phyloP scores from a whole-genome alignment of 192 early-diverging fungal genomes.

The Geranomyces variabilis region DNA sequence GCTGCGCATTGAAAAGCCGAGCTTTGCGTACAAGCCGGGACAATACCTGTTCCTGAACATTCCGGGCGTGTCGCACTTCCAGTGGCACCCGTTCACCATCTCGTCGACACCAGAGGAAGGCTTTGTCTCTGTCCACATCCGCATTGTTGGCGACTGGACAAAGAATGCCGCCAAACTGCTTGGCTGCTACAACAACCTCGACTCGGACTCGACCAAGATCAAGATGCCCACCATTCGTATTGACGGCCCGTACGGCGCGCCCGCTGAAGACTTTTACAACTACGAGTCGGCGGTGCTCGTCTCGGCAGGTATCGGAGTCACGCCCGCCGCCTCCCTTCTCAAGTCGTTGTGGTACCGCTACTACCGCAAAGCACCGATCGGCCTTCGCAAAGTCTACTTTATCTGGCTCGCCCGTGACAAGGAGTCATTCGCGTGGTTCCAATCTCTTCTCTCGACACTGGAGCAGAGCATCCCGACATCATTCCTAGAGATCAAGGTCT shows the following conservation, averaged over 20 bases:
- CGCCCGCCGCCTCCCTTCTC: slow-evolving; percentile 74
- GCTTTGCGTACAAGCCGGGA: slow-evolving; percentile 54
- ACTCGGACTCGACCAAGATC: slow-evolving; percentile 7
- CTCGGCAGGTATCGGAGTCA: slow-evolving; percentile 83
- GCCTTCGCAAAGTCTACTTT: slow-evolving; percentile 72
- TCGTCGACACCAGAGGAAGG: slow-evolving; percentile 81
- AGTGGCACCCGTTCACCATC: slow-evolving; percentile 90
- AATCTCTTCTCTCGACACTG: slow-evolving; percentile 69
- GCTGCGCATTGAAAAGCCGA: slow-evolving; percentile 72
- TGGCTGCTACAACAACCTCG: slow-evolving; percentile 58
- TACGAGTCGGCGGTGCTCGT: slow-evolving; percentile 71
- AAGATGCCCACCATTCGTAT: slow-evolving; percentile 46
- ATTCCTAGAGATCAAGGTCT: slow-evolving; percentile 51
- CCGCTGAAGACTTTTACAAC: slow-evolving; percentile 73
- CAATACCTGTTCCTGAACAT: slow-evolving; percentile 81
- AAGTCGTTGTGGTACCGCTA: slow-evolving; percentile 70
- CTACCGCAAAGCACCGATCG: slow-evolving; percentile 42
- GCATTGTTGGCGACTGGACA: slow-evolving; percentile 78
- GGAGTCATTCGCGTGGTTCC: slow-evolving; percentile 80
- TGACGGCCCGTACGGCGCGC: slow-evolving; percentile 82
- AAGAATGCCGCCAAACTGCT: slow-evolving; percentile 61
- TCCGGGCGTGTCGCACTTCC: slow-evolving; percentile 61
- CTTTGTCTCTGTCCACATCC: slow-evolving; percentile 74
- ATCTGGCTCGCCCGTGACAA: slow-evolving; percentile 80
- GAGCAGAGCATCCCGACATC: slow-evolving; percentile 62